phyloP scores from a whole-genome alignment of 768 basidiomycete genomes.

The Tulasnella calospora region DNA sequence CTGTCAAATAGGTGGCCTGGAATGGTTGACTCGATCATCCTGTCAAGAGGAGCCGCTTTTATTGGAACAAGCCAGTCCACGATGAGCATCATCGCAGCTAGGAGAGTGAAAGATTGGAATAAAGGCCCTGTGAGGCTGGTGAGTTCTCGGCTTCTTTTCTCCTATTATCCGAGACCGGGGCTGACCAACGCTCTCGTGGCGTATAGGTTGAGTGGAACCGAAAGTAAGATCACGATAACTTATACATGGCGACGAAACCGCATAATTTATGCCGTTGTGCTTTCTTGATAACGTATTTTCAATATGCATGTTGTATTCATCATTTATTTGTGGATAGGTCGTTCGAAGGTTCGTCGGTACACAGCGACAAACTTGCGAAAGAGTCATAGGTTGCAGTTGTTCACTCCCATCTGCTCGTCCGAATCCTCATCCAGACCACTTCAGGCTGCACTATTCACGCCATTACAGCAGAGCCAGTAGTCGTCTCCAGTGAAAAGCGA shows the following conservation, averaged over 20 bases:
- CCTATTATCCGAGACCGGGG: too few species aligned
- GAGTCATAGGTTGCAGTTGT: too few species aligned
- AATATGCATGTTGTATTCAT: too few species aligned
- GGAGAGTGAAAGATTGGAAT: conserved; percentile 25
- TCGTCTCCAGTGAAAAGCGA: neutral
- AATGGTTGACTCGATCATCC: conserved; percentile 23
- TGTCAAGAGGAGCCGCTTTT: conserved; percentile 19
- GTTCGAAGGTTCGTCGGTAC: too few species aligned
- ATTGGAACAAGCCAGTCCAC: conserved; percentile 27
- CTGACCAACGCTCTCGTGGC: neutral
- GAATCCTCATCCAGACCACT: neutral
- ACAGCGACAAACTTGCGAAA: neutral
- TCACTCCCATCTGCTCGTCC: neutral
- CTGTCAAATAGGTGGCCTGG: conserved; percentile 4
- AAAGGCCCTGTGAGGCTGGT: conserved; percentile 15
- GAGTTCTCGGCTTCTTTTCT: neutral
- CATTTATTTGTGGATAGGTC: too few species aligned
- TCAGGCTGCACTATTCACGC: neutral
- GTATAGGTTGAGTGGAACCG: neutral
- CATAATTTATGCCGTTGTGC: too few species aligned
- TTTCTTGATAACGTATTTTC: too few species aligned
- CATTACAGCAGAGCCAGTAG: neutral
- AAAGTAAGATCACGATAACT: neutral
- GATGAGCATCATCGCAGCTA: conserved; percentile 22
- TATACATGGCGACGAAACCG: too few species aligned